Evolutionary conservation across 164 flowering plant species (phyloP), one percentile per base, ranked within the genome.

Genomic region (Piper betle): DNA sequence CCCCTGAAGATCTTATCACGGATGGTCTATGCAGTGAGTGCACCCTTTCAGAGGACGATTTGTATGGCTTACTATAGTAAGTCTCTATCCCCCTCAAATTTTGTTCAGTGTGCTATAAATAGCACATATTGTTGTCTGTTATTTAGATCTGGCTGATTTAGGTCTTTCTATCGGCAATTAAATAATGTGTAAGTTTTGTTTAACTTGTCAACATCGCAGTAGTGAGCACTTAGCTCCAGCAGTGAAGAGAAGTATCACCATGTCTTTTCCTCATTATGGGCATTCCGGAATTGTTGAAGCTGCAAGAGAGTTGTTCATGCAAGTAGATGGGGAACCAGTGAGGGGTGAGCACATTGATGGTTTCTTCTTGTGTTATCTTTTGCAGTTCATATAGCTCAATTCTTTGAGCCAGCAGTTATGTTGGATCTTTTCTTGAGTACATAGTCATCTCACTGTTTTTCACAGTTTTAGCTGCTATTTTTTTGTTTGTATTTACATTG

Each of bases 1-100:
- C 90, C 37, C 92, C 94, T 42, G 97, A 90, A 74, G 97, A 90
- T 73, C 90, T 90, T 53, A 69, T 90, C 62, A 90, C 87, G 53
- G 92, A 90, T 75, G 90, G 91, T 58, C 72, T 87, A 67, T 81
- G 97, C 73, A 74, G 78, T 60, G 97, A 87, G 54, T 81, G 87
- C 64, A 43, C 63, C 40, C 85, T 90, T 61, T 64, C 82, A 48
- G 52, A 33, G 33, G 82, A 82, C 70, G 97, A 90, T 58, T 74
- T 90, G 76, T 92, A 82, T 78, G 94, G 94, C 16, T 57, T 90
- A 66, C 70, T 80, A 53, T 84, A 77, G 88, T 62, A 71, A 74
- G 79, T 77, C 53, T 62, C 66, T 70, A 58, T 62, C 69, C 66
- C 69, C 67, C 61, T 61, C 61, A 63, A 55, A 61, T 58, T 56